Percentiles rank a stretch among this genome's conserved stretches.
Evolutionary conservation across 495 filamentous ascomycete species (phyloP).

Genomic region (Lepidopterella palustris): DNA sequence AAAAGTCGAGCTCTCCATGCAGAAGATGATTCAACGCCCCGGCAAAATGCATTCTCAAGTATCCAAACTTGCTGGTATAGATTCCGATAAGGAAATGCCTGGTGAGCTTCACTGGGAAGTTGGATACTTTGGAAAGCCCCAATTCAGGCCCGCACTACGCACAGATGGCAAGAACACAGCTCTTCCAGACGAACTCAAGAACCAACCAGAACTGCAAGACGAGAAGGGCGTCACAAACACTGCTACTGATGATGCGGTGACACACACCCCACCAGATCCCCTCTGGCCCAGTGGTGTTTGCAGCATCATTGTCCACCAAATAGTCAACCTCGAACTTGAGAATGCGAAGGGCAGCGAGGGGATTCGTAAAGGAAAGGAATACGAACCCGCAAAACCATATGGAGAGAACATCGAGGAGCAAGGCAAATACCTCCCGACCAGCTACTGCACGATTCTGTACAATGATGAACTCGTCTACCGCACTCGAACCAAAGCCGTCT

Average conservation of each 20-base stretch:
- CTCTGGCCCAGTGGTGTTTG: conserved; percentile 87
- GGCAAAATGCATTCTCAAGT: conserved; percentile 86
- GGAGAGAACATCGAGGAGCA: conserved; percentile 80
- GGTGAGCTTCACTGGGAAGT: conserved; percentile 94
- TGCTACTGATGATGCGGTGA: conserved; percentile 71
- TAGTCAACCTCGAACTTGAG: conserved; percentile 83
- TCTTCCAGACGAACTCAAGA: conserved; percentile 63
- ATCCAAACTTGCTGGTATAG: conserved; percentile 74
- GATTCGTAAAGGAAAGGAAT: conserved; percentile 72
- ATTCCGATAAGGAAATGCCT: conserved; percentile 81
- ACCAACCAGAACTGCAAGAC: conserved; percentile 75
- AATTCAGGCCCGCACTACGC: conserved; percentile 71
- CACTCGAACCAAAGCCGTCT: conserved; percentile 83
- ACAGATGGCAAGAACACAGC: conserved; percentile 79
- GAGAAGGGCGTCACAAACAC: conserved; percentile 76
- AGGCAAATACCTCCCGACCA: conserved; percentile 68
- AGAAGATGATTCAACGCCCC: conserved; percentile 89
- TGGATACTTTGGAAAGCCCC: conserved; percentile 84
- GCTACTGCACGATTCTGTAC: conserved; percentile 83
- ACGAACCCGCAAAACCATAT: conserved; percentile 79
- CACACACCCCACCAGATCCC: conserved; percentile 86
- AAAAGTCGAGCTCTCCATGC: conserved; percentile 86
- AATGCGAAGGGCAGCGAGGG: conserved; percentile 69
- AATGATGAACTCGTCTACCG: conserved; percentile 92
- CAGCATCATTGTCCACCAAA: conserved; percentile 81